Conservation (phyloP, 495 filamentous ascomycete genomes). For the Penicillium desertorum region DNA sequence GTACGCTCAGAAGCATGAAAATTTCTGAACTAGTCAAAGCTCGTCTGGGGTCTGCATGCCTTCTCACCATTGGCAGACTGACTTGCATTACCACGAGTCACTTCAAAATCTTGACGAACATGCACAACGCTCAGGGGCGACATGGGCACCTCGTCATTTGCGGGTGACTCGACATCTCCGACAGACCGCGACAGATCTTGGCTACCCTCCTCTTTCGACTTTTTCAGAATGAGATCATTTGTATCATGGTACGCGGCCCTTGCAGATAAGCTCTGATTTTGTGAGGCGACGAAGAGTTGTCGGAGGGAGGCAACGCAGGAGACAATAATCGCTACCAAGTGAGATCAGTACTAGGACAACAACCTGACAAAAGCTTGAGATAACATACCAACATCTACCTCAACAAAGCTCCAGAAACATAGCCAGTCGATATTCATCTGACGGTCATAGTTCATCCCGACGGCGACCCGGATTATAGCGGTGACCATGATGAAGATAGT, state of each 20-base stretch:
- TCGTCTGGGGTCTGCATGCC: neutral
- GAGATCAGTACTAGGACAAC: neutral
- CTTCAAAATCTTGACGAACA: conserved; percentile 16
- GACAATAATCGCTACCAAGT: conserved; percentile 13
- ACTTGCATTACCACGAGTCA: neutral
- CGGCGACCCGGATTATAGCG: conserved; percentile 25
- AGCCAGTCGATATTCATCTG: conserved; percentile 27
- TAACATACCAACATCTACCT: conserved; percentile 23
- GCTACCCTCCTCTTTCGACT: neutral
- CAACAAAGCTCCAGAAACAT: conserved; percentile 32
- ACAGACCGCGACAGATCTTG: neutral
- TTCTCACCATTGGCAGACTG: neutral
- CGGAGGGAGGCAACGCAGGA: conserved; percentile 17
- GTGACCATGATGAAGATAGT: conserved; percentile 26
- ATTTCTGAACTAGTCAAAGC: neutral
- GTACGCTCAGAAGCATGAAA: neutral
- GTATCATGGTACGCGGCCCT: conserved; percentile 1
- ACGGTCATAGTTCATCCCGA: conserved; percentile 16
- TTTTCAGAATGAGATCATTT: neutral
- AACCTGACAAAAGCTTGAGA: neutral
- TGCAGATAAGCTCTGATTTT: conserved; percentile 2
- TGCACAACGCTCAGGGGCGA: conserved; percentile 11
- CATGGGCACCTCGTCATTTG: neutral
- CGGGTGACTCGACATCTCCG: neutral
- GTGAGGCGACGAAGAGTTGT: conserved; percentile 14